Evolutionary conservation across 257 asterid species (phyloP), one percentile per base, ranked within the genome.

Genomic region (Hygrophila difformis): DNA sequence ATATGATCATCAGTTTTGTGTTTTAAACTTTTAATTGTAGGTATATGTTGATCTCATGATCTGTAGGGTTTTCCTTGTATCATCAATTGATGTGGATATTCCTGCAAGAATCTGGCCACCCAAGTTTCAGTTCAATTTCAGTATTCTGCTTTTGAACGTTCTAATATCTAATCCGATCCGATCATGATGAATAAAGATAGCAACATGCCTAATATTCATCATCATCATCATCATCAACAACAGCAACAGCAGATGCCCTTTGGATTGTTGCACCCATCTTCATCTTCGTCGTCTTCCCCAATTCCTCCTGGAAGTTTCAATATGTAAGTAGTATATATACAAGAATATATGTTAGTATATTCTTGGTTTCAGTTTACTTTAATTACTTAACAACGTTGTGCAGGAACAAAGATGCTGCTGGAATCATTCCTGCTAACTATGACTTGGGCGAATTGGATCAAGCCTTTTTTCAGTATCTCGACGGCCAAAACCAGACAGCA

Each of bases 391-490:
- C 13, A 8, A 3, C 10, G 11, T 21, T 18, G 10, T 40, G 59
- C 79, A 83, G 97, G 64, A 71, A 64, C 59, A 78, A 74, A 62
- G 4, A 26, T 26, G 97, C 80, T 48, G 33, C 47, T 8, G 73
- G 74, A 44, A 79, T 80, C 4, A n/a, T n/a, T n/a, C n/a, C n/a
- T n/a, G n/a, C n/a, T n/a, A n/a, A n/a, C n/a, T 77, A 73, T 53
- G 93, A 87, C 46, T 42, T 87, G 68, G 94, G 84, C 12, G 95
- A 87, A 46, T 62, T 83, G 40, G 97, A 87, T 68, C 93, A 84
- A 67, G 87, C 94, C 12, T 77, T 87, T n/a, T 70, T 73, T 37
- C 64, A 73, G 20, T 83, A 75, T 52, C 72, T 83, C 6, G 83
- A 83, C 44, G 61, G 82, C 39, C 94, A 79, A 64, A 94, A 82